These are phyloP conservation scores for Ilyonectria destructans DNA, from an alignment of 2,329 filamentous ascomycete species.

Conservation along the genomic window DNA sequence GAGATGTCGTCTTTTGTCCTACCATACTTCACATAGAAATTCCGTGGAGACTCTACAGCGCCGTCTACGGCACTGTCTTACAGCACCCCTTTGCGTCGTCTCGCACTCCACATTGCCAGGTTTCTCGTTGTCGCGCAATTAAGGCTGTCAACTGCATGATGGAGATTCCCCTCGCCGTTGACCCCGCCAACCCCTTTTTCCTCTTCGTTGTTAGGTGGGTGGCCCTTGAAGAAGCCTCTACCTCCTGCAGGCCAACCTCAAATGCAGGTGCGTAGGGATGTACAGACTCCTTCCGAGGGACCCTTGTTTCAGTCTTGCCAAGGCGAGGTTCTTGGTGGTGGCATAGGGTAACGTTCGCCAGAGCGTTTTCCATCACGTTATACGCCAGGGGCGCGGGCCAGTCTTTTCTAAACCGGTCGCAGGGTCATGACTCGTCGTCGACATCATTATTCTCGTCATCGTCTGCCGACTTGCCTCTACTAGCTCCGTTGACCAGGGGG, in stretches of 20 bases:
- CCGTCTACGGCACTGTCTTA: not conserved
- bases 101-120: not conserved
- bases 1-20: constrained; percentile 1
- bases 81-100: not conserved
- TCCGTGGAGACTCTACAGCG: not conserved
- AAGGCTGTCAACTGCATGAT: not conserved
- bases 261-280: constrained; percentile 8
- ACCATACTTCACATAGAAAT: not conserved
- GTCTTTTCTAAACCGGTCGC: constrained; percentile 9
- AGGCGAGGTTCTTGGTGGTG: constrained; percentile 17
- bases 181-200: not conserved
- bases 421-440: constrained; percentile 32
- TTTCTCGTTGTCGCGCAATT: not conserved
- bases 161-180: not conserved
- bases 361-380: constrained; percentile 1
- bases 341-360: constrained; percentile 5
- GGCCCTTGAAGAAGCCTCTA: not conserved
- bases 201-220: not conserved
- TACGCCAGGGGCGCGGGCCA: constrained; percentile 4
- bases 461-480: constrained; percentile 7
- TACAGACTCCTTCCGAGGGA: constrained; percentile 16
- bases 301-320: constrained; percentile 31
- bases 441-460: constrained; percentile 18
- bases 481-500: constrained; percentile 15
- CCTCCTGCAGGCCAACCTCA: constrained; percentile 9